A percentile compares a stretch with the other conserved stretches of the same genome.
Conservation (phyloP, 75 land plant genomes). For the Pinus albicaulis region DNA sequence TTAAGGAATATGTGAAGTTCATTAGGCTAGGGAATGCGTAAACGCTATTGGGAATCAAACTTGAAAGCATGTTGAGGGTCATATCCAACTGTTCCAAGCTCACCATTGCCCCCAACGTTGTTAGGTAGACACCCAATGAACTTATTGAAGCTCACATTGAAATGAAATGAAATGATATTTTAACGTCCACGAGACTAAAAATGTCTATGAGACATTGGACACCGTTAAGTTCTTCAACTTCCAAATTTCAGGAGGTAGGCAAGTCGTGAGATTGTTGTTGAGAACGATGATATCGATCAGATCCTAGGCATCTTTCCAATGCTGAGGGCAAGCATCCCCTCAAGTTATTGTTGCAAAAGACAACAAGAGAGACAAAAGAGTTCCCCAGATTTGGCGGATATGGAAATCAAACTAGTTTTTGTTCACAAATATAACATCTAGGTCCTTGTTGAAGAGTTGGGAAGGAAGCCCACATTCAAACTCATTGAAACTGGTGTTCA, state of each 20-base stretch:
- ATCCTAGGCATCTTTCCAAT: slow-evolving; percentile 31
- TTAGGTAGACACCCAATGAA: slow-evolving; percentile 33
- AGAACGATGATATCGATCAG: slow-evolving; percentile 29
- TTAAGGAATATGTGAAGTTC: slow-evolving; percentile 61
- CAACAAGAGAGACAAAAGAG: slow-evolving; percentile 47
- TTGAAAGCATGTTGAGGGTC: slow-evolving; percentile 65
- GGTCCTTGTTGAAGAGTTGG: slow-evolving; percentile 34
- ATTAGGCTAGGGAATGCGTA: slow-evolving; percentile 51
- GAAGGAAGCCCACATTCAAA: slow-evolving; percentile 40
- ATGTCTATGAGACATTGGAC: too few relatives aligned
- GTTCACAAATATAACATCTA: slow-evolving; percentile 57
- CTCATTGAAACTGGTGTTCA: slow-evolving; percentile 49
- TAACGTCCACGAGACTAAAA: too few relatives aligned
- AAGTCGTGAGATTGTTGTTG: slow-evolving; percentile 17
- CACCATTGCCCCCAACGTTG: slow-evolving; percentile 31
- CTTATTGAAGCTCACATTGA: slow-evolving; percentile 41
- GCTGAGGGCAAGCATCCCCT: slow-evolving; percentile 38
- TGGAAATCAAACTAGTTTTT: slow-evolving; percentile 22
- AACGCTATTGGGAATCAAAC: slow-evolving; percentile 50
- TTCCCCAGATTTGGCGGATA: slow-evolving; percentile 36
- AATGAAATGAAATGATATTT: too few relatives aligned
- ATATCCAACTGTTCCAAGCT: slow-evolving; percentile 63
- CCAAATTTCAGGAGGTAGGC: slow-evolving; percentile 31
- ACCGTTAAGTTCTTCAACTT: slow-evolving; percentile 18
- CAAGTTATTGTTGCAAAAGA: slow-evolving; percentile 46